Evolutionary conservation across 192 early-diverging fungal genomes (phyloP).

Genomic region (Chytriomyces hyalinus): DNA sequence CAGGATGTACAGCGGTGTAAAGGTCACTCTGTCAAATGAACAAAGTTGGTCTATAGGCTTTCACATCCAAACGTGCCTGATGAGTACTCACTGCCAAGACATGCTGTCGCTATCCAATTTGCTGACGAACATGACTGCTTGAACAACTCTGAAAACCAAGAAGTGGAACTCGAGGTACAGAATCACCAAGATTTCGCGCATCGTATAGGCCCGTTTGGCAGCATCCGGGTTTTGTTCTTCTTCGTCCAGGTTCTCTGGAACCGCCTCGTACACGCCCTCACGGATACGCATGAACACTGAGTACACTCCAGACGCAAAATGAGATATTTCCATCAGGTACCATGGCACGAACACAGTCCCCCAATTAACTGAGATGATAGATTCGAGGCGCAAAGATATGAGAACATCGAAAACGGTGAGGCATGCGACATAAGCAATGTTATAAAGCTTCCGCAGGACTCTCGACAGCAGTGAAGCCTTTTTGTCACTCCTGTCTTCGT

Average conservation of each 20-base stretch:
- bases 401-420: conserved; percentile 79
- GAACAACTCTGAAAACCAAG: conserved; percentile 69
- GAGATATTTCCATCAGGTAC: conserved; percentile 77
- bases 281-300: neutral
- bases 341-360: conserved; percentile 79
- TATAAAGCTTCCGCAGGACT: conserved; percentile 21
- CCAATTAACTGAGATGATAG: conserved; percentile 63
- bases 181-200: conserved; percentile 37
- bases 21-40: conserved; percentile 7
- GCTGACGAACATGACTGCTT: conserved; percentile 71
- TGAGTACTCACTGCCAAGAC: conserved; percentile 39
- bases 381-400: conserved; percentile 74
- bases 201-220: conserved; percentile 28
- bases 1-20: conserved; percentile 24
- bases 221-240: conserved; percentile 35
- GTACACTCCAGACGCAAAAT: conserved; percentile 54
- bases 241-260: conserved; percentile 18
- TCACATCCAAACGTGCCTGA: neutral
- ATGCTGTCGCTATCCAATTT: conserved; percentile 40
- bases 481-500: conserved; percentile 55
- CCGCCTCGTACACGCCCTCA: conserved; percentile 8
- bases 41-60: neutral
- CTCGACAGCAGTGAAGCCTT: conserved; percentile 39
- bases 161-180: conserved; percentile 56
- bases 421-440: conserved; percentile 53